phyloP scores from a whole-genome alignment of 78 protist genomes.

The Dictyostelium firmibasis region DNA sequence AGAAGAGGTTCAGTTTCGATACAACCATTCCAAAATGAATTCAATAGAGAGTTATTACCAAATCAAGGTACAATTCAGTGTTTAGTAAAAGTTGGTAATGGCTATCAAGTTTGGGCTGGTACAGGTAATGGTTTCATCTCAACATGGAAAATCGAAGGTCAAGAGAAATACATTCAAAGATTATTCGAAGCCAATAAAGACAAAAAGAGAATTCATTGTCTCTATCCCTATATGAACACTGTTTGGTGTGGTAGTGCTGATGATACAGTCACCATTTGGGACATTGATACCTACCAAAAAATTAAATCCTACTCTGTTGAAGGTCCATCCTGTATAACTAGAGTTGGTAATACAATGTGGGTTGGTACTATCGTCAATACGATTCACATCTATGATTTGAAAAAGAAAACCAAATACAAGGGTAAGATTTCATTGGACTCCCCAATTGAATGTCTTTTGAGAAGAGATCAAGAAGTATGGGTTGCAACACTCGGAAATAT shows the following conservation, averaged over 20 bases:
- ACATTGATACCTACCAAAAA: slow-evolving; percentile 12
- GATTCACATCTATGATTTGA: slow-evolving; percentile 44
- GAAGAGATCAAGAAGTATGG: slow-evolving; percentile 65
- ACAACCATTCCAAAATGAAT: slow-evolving; percentile 67
- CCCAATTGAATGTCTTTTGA: slow-evolving; percentile 51
- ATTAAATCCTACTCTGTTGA: slow-evolving; percentile 38
- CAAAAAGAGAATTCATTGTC: slow-evolving; percentile 50
- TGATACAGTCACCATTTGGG: slow-evolving; percentile 35
- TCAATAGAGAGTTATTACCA: slow-evolving; percentile 6
- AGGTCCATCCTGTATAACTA: slow-evolving; percentile 48
- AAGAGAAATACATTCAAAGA: slow-evolving; percentile 29
- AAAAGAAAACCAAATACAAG: slow-evolving; percentile 51
- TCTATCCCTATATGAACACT: slow-evolving; percentile 45
- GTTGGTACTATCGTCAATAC: slow-evolving; percentile 45
- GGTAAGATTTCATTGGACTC: slow-evolving; percentile 33
- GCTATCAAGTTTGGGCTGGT: slow-evolving; percentile 50
- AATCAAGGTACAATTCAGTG: slow-evolving; percentile 71
- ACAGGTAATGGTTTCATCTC: slow-evolving; percentile 29
- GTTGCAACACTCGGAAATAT: slow-evolving; percentile 33
- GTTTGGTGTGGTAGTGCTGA: slow-evolving; percentile 79
- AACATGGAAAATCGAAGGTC: slow-evolving; percentile 37
- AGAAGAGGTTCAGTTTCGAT: slow-evolving; percentile 48
- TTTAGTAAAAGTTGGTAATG: slow-evolving; percentile 4
- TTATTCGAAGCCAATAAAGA: slow-evolving; percentile 29
- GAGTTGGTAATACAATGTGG: slow-evolving; percentile 73